Percentiles rank a stretch among this genome's conserved stretches.
phyloP scores from a whole-genome alignment of 1,284 basidiomycete species.

The Puccinia polysora region DNA sequence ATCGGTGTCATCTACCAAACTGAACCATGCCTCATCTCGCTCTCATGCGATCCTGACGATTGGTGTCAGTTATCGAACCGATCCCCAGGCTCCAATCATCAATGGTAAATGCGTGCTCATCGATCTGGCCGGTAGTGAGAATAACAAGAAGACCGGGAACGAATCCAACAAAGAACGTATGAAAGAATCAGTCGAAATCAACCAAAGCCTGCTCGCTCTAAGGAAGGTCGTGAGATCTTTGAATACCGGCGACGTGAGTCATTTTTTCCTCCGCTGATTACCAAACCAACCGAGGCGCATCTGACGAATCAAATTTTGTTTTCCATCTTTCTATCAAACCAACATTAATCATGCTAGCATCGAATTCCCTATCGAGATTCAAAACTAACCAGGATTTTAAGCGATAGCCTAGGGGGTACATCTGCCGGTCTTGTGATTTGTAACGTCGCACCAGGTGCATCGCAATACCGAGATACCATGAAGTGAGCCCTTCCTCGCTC shows the following conservation, averaged over 20 bases:
- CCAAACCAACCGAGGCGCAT: no score
- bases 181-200: conserved; percentile 75
- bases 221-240: conserved; percentile 77
- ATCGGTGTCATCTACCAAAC: conserved; percentile 27
- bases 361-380: conserved; percentile 74
- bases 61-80: not conserved
- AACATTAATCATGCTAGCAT: not conserved
- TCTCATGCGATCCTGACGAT: conserved; percentile 35
- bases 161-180: conserved; percentile 63
- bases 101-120: conserved; percentile 72
- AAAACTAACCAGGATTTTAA: conserved; percentile 74
- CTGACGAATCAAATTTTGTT: no score
- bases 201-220: conserved; percentile 73
- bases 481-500: conserved; percentile 54
- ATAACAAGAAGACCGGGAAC: conserved; percentile 79
- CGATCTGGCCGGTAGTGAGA: conserved; percentile 79
- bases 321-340: not conserved
- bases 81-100: not conserved
- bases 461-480: conserved; percentile 72
- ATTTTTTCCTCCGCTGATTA: no score
- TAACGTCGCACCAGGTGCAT: conserved; percentile 71
- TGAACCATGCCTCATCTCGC: conserved; percentile 32
- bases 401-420: conserved; percentile 70
- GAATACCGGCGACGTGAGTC: conserved; percentile 61
- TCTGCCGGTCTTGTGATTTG: conserved; percentile 73